phyloP scores from a whole-genome alignment of 805 yeast genomes.

The Saccharomycopsis vini region DNA sequence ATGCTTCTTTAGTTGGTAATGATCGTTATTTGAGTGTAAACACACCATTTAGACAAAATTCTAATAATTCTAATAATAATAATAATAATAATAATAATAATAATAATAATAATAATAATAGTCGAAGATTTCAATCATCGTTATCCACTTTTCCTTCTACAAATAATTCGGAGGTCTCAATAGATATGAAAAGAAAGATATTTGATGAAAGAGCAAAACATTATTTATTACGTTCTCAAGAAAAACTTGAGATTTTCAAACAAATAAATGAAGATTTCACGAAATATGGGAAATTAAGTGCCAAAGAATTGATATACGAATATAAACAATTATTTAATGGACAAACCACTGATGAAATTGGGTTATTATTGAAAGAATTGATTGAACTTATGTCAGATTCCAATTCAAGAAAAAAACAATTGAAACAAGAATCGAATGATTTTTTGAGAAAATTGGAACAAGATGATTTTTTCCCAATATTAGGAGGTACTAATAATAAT shows the following conservation, averaged over 20 bases:
- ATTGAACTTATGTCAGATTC: slow-evolving; percentile 43
- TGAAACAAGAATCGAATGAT: too few species aligned
- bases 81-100: not conserved
- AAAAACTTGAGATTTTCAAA: slow-evolving; percentile 40
- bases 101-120: slow-evolving; percentile 18
- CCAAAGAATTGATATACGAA: slow-evolving; percentile 36
- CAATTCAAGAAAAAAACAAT: slow-evolving; percentile 34
- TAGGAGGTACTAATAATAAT: slow-evolving; percentile 24
- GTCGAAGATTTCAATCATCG: slow-evolving; percentile 15
- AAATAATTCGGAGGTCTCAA: slow-evolving; percentile 26
- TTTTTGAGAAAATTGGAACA: too few species aligned
- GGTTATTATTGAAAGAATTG: slow-evolving; percentile 50
- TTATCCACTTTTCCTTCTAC: slow-evolving; percentile 6
- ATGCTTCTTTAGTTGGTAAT: slow-evolving; percentile 48
- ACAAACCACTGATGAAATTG: slow-evolving; percentile 38
- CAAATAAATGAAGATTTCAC: slow-evolving; percentile 40
- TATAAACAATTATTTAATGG: slow-evolving; percentile 42
- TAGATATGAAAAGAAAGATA: slow-evolving; percentile 46
- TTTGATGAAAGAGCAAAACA: slow-evolving; percentile 82
- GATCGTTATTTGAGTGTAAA: slow-evolving; percentile 28
- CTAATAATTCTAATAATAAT: too few species aligned
- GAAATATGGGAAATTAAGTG: slow-evolving; percentile 35
- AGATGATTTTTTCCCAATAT: slow-evolving; percentile 41
- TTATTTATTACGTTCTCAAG: slow-evolving; percentile 49
- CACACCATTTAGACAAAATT: slow-evolving; percentile 1